Evolutionary conservation across 257 asterid species (phyloP), one percentile per base, ranked within the genome.

Genomic region (Solanum infundibuliforme): DNA sequence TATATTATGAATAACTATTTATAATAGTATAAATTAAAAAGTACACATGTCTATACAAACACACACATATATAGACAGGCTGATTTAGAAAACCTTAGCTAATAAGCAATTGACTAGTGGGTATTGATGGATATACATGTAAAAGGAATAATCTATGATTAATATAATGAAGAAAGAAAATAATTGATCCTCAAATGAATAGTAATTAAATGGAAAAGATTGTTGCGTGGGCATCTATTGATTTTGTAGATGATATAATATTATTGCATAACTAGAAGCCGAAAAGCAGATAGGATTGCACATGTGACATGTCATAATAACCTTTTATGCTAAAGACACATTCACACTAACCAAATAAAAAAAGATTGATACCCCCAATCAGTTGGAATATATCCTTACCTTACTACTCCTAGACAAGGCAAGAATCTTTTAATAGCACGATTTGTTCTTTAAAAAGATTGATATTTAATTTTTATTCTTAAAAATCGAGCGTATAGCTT

Each of bases 201-300:
- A 36, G 25, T 38, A 36, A 16, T 84, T n/a, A 23, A 84, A 69
- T 52, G 3, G 10, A 87, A 88, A 92, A 90, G 90, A 86, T 88
- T 87, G 73, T 88, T 90, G 88, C 89, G 90, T 90, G 92, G 94
- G 94, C 90, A 91, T 91, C 91, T 91, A 88, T 41, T 83, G 79
- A 76, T 76, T 46, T 84, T 83, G 62, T 84, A 65, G 58, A 82
- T 84, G 88, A 89, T 87, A 88, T 72, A 72, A 31, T 31, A 52
- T 6, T 6, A 55, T 7, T 68, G 36, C 23, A 90, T 84, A 89
- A 75, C 89, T 36, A 73, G 86, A 31, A 58, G 88, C 86, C 84
- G 87, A 90, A 77, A 93, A 93, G 92, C 91, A 88, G 60, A 32
- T 69, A 83, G 72, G 86, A 88, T 87, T 58, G 79, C 86, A 86